These are phyloP conservation scores for Macrocybe gigantea DNA, from an alignment of 768 basidiomycete genomes.

Conservation along the genomic window DNA sequence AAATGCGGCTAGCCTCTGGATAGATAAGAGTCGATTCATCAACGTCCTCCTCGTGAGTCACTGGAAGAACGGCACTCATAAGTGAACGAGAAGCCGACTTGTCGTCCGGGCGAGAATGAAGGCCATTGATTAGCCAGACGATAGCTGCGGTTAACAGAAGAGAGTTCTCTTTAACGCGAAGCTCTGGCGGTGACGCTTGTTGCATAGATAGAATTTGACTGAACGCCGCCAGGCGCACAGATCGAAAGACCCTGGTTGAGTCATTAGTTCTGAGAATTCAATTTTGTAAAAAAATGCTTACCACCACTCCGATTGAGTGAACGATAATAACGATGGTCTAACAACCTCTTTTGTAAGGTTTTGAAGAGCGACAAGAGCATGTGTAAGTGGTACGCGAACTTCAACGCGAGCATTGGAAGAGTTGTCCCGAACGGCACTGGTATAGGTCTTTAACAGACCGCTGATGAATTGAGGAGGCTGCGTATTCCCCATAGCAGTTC, in stretches of 20 bases:
- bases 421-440: neutral
- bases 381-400: slow-evolving; percentile 4
- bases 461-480: slow-evolving; percentile 1
- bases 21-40: neutral
- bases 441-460: slow-evolving; percentile 5
- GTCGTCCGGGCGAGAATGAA: slow-evolving; percentile 13
- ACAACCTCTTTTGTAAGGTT: neutral
- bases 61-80: slow-evolving; percentile 8
- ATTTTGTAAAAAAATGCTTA: neutral
- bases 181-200: neutral
- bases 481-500: slow-evolving; percentile 4
- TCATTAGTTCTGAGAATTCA: neutral
- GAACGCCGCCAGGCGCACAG: neutral
- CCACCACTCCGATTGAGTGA: slow-evolving; percentile 6
- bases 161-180: neutral
- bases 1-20: neutral
- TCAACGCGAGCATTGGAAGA: slow-evolving; percentile 9
- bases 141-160: slow-evolving; percentile 9
- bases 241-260: slow-evolving; percentile 5
- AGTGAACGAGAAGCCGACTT: slow-evolving; percentile 6
- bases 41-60: neutral
- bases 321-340: neutral
- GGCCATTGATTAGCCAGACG: slow-evolving; percentile 10
- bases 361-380: neutral
- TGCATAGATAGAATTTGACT: slow-evolving; percentile 1